Evolutionary conservation across 148 eudicot species (phyloP).

Genomic region (Camellia sinensis): DNA sequence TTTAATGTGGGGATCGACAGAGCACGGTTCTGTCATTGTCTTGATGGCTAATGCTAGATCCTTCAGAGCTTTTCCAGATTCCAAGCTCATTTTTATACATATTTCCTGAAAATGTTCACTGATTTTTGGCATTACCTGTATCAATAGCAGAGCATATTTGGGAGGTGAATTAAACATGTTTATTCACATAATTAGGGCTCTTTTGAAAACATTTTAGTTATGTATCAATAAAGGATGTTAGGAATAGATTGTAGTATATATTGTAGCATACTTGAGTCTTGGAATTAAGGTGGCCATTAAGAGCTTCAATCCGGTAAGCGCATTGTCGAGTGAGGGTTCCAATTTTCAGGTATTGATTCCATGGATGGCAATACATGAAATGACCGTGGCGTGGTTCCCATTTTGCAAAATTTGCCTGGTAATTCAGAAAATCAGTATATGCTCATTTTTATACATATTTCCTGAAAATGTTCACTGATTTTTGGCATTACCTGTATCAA

Average conservation of each 20-base stretch:
- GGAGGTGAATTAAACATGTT: too few species aligned
- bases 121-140: conserved; percentile 34
- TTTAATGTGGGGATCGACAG: too few species aligned
- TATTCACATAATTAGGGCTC: too few species aligned
- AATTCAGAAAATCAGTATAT: too few species aligned
- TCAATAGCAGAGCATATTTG: not conserved
- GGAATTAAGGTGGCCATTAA: conserved; percentile 15
- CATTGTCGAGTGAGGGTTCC: conserved; percentile 33
- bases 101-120: conserved; percentile 27
- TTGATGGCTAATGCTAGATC: too few species aligned
- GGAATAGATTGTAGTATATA: too few species aligned
- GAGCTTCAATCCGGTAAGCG: conserved; percentile 38
- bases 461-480: conserved; percentile 25
- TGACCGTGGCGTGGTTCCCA: conserved; percentile 46
- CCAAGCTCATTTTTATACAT: conserved; percentile 42
- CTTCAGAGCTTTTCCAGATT: conserved; percentile 34
- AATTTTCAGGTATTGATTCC: conserved; percentile 43
- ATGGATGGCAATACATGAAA: conserved; percentile 32
- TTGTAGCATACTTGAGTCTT: conserved; percentile 17
- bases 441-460: conserved; percentile 41
- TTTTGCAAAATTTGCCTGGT: conserved; percentile 49
- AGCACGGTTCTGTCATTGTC: too few species aligned
- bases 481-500: conserved; percentile 31
- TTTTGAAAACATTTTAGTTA: too few species aligned
- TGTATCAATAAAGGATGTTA: too few species aligned